Conservation (phyloP, 192 early-diverging fungal species). For the Lunasporangiospora selenospora region DNA sequence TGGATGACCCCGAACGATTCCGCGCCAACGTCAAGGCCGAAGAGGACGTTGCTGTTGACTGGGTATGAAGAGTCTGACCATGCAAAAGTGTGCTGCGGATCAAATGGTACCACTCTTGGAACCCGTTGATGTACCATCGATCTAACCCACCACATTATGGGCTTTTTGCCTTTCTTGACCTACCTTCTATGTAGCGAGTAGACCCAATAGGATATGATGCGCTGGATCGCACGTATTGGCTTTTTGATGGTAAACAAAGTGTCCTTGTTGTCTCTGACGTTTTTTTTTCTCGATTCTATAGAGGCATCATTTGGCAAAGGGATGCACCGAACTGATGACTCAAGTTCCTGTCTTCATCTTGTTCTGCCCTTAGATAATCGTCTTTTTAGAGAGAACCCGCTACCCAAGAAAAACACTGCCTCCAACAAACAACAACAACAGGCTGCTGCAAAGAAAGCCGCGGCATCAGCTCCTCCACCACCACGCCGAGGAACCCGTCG, state of each 20-base stretch:
- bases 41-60: conserved; percentile 62
- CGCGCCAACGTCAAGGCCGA: conserved; percentile 57
- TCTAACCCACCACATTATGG: too few relatives aligned
- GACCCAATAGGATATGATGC: conserved; percentile 78
- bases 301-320: too few relatives aligned
- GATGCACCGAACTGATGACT: too few relatives aligned
- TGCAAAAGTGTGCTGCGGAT: too few relatives aligned
- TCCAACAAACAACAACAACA: conserved; percentile 12
- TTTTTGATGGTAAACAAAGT: conserved; percentile 74
- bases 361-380: conserved; percentile 83
- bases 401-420: conserved; percentile 26
- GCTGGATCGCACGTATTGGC: conserved; percentile 72
- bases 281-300: conserved; percentile 6
- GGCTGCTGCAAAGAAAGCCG: conserved; percentile 37
- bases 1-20: conserved; percentile 73
- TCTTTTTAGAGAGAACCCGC: conserved; percentile 67
- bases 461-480: conserved; percentile 20
- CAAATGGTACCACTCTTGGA: too few relatives aligned
- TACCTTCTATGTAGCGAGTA: conserved; percentile 59
- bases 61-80: too few relatives aligned
- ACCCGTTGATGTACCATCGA: too few relatives aligned
- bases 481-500: conserved; percentile 34
- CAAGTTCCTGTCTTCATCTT: too few relatives aligned
- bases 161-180: neutral
- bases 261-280: neutral